A percentile compares a stretch with the other conserved stretches of the same genome.
Evolutionary conservation across 2,329 filamentous ascomycete genomes (phyloP).

Genomic region (Clarireedia homoeocarpa): DNA sequence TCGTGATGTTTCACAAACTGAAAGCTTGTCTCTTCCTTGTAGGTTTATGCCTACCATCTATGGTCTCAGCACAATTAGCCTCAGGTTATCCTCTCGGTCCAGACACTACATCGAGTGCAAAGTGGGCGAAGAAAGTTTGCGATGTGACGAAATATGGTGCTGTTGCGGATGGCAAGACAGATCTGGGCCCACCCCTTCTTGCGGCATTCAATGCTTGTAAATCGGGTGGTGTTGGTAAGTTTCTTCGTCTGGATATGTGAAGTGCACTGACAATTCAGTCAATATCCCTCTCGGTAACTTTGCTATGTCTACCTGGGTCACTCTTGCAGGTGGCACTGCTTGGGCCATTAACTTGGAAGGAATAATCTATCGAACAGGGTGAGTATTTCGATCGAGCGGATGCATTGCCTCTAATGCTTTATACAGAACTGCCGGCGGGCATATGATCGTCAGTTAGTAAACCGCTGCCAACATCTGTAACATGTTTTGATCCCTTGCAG

Average conservation of each 20-base stretch:
- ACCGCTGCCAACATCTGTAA: too few species aligned
- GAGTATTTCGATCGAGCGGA: background rate
- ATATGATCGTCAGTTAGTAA: constrained; percentile 39
- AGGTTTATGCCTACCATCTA: background rate
- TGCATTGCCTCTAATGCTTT: too few species aligned
- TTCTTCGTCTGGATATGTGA: background rate
- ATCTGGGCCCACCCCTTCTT: constrained; percentile 36
- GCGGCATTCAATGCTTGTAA: constrained; percentile 37
- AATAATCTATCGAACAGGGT: constrained; percentile 41
- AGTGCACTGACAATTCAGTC: background rate
- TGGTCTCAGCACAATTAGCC: constrained; percentile 2
- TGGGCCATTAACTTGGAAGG: constrained; percentile 46
- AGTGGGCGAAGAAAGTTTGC: constrained; percentile 28
- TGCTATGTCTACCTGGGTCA: constrained; percentile 42
- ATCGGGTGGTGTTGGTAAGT: constrained; percentile 30
- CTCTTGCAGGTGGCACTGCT: constrained; percentile 37
- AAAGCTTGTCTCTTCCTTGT: background rate
- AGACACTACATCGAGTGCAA: constrained; percentile 15
- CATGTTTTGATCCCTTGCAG: background rate
- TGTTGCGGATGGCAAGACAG: constrained; percentile 36
- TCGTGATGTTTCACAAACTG: background rate
- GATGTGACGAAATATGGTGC: constrained; percentile 39
- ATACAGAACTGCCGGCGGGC: constrained; percentile 33
- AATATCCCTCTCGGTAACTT: constrained; percentile 15
- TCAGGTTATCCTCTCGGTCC: constrained; percentile 16